Base-by-base conservation (phyloP, 805 yeast species). In the Priceomyces medius region DNA sequence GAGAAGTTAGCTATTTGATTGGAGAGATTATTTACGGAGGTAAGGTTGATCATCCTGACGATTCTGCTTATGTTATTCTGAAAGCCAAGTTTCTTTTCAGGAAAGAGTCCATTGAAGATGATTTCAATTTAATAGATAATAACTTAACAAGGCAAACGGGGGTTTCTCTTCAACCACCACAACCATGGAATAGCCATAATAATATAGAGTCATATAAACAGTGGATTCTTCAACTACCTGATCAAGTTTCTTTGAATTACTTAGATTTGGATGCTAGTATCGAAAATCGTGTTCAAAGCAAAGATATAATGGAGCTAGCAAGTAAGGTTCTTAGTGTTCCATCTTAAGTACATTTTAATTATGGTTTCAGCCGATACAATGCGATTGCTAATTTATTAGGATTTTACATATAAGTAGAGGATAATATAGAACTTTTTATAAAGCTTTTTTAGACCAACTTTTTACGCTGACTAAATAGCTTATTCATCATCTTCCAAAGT, bases 401-500 rank as follows among this genome's bases (percentile, higher is more conserved):
- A 37, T 38, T 32, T 41, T 46, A 46, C 37, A 43, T 41, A 45
- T 42, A 42, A 44, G 33, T 38, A 40, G 38, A 41, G 45, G 41
- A 33, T 21, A 39, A 36, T 26, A 26, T 31, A 41, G 39, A 40
- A 35, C n/a, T 33, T 40, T 40, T 31, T 31, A 38, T 28, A 41
- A 34, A 40, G 37, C 24, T 33, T 37, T 40, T 39, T 29, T 27
- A 27, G 38, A 41, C 35, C 32, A 41, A 41, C 31, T 24, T 40
- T 43, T 34, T 31, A 20, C 7, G 37, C 39, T 24, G 34, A 38
- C 38, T 31, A 45, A 45, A 34, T 47, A 38, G 48, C 44, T 62
- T 72, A 73, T 58, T 74, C 79, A 69, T 86, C 95, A 67, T 86
- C 93, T 79, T 89, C 96, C 74, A 87, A 82, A 73, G 96, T 88